Conservation (phyloP, 345 rosid genomes). For the Laguncularia racemosa region DNA sequence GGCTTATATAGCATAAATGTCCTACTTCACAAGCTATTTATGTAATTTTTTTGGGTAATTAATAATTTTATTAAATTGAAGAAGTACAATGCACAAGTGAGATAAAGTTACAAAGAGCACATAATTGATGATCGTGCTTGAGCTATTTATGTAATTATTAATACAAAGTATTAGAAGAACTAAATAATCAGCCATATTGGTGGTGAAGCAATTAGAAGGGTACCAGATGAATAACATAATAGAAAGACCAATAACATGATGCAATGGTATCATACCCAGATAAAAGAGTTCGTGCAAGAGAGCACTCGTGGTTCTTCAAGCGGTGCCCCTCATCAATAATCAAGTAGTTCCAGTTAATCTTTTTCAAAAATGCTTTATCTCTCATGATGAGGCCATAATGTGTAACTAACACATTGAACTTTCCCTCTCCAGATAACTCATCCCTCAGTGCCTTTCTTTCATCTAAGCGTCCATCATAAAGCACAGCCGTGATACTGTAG, state of each 20-base stretch:
- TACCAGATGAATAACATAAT: background rate
- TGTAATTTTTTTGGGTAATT: no score
- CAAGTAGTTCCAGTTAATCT: constrained; percentile 86
- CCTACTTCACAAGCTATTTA: no score
- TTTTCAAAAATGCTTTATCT: constrained; percentile 89
- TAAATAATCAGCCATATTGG: no score
- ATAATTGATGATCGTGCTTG: no score
- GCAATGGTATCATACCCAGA: constrained; percentile 52
- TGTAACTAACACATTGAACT: constrained; percentile 75
- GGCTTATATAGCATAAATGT: no score
- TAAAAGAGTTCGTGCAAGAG: constrained; percentile 76
- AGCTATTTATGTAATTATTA: no score
- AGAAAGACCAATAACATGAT: constrained; percentile 1
- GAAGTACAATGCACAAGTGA: no score
- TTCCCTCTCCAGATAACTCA: constrained; percentile 56
- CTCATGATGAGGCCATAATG: constrained; percentile 98
- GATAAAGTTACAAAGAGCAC: no score
- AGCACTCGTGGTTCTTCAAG: constrained; percentile 90
- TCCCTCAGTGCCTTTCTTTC: constrained; percentile 92
- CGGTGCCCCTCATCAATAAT: constrained; percentile 99
- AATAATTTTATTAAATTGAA: no score
- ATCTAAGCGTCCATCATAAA: constrained; percentile 95
- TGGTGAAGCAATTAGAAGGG: background rate
- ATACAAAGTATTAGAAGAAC: no score
- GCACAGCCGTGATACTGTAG: constrained; percentile 77